Evolutionary conservation across 2,329 filamentous ascomycete species (phyloP), one percentile per base, ranked within the genome.

Genomic region (Phaeomoniella chlamydospora): DNA sequence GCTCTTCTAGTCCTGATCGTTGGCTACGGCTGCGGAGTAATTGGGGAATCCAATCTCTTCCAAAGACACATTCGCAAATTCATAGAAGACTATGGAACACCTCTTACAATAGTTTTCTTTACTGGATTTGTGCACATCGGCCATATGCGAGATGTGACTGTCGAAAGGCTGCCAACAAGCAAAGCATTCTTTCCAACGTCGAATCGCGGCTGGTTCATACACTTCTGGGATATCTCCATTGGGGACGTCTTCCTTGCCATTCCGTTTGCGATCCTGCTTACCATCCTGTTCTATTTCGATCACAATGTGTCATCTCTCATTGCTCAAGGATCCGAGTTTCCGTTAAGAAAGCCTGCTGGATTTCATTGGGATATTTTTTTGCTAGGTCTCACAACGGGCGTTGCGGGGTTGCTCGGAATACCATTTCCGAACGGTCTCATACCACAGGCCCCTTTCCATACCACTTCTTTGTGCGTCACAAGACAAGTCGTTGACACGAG

Each of bases 101-200:
- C 85, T 0, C 61, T 88, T 41, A 84, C 80, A 0, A 72, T 87
- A 37, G 62, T 93, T 41, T 93, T 93, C 65, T 93, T 93, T 54
- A 86, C 85, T 0, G 85, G 85, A 0, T 93, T 92, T 49, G 79
- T 90, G 2, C 81, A 90, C 54, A 74, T 92, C 42, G 85, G 85
- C 5, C 77, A 81, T 48, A 88, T 94, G 81, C 61, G 61, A n/a
- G 58, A 68, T 29, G 70, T 92, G 2, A 53, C 73, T 14, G 61
- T 93, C 6, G 72, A 80, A 42, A 76, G 69, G 5, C 64, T 94
- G 17, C 85, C 85, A 0, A 88, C 78, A 0, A 76, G 75, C 43
- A 75, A 72, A 39, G 74, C 85, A 0, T 94, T 93, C 61, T 75
- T 73, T 48, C 86, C 86, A 0, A 93, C 86, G 0, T 65, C 60